Evolutionary conservation across 2,329 filamentous ascomycete species (phyloP).

Genomic region (Verticillium isaacii): DNA sequence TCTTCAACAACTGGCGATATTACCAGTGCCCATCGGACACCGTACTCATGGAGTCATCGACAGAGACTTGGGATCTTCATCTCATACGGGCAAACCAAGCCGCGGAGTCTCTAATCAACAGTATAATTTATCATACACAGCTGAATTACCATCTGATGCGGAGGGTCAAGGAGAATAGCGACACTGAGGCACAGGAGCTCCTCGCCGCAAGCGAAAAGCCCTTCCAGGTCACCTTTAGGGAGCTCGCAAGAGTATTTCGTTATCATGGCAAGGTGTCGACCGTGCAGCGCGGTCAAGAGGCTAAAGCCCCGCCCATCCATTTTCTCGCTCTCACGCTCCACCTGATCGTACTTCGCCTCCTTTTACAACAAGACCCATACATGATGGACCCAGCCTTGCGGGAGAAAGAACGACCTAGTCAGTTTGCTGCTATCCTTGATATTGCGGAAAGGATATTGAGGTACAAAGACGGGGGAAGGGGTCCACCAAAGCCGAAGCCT

Average conservation of each 20-base stretch:
- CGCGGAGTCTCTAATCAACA: conserved; percentile 8
- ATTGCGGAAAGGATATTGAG: conserved; percentile 1
- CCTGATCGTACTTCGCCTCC: neutral
- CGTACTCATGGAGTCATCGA: neutral
- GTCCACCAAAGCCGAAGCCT: neutral
- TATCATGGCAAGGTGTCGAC: neutral
- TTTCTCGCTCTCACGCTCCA: neutral
- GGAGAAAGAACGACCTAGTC: neutral
- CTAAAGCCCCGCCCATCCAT: neutral
- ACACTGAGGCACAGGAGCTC: neutral
- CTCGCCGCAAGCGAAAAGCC: neutral
- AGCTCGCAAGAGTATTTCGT: neutral
- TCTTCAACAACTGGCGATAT: conserved; percentile 7
- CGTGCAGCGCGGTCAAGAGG: neutral
- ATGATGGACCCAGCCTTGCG: neutral
- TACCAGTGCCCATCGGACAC: neutral
- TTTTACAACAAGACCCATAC: neutral
- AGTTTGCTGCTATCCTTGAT: neutral
- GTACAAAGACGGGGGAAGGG: neutral
- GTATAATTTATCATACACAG: neutral
- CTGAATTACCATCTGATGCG: neutral
- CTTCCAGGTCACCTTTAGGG: neutral
- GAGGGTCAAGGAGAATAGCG: neutral
- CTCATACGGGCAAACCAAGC: conserved; percentile 3
- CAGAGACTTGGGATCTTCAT: neutral